Evolutionary conservation across 2,329 filamentous ascomycete genomes (phyloP).

Genomic region (Daldinia sp.): DNA sequence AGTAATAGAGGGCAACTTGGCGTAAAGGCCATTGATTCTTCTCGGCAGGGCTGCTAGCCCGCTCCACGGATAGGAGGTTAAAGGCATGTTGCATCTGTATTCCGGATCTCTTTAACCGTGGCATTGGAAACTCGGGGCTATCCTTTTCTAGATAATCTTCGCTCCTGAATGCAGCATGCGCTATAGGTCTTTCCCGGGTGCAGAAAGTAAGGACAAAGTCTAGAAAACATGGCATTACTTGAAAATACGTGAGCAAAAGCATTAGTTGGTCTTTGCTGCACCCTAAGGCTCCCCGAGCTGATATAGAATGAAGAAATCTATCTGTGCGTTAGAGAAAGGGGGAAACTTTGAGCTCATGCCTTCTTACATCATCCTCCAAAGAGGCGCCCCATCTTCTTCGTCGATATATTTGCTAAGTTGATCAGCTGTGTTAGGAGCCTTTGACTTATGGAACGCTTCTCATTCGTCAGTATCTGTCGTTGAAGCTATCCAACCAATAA

Average conservation of each 20-base stretch:
- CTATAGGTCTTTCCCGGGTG: not conserved
- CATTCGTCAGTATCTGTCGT: not conserved
- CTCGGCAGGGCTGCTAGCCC: not conserved
- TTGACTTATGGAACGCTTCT: not conserved
- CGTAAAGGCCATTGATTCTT: conserved; percentile 33
- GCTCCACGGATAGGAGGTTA: conserved; percentile 35
- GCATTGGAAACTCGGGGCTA: conserved; percentile 2
- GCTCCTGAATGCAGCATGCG: not conserved
- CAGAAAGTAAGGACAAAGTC: conserved; percentile 37
- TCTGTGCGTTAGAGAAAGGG: not conserved
- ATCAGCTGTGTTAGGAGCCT: not conserved
- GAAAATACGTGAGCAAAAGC: conserved; percentile 34
- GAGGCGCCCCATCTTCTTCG: not conserved
- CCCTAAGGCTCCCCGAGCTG: conserved; percentile 27
- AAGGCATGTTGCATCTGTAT: conserved; percentile 36
- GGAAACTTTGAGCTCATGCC: not conserved
- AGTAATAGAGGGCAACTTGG: conserved; percentile 35
- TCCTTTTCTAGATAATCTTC: not conserved
- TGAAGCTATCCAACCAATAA: not conserved
- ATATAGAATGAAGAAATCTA: conserved; percentile 26
- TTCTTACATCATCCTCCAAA: not conserved
- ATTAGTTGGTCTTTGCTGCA: conserved; percentile 35
- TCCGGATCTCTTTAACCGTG: conserved; percentile 23
- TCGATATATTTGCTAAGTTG: not conserved
- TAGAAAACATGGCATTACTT: conserved; percentile 40